Evolutionary conservation across 2,329 filamentous ascomycete genomes (phyloP).

Genomic region (Monascus ruber): DNA sequence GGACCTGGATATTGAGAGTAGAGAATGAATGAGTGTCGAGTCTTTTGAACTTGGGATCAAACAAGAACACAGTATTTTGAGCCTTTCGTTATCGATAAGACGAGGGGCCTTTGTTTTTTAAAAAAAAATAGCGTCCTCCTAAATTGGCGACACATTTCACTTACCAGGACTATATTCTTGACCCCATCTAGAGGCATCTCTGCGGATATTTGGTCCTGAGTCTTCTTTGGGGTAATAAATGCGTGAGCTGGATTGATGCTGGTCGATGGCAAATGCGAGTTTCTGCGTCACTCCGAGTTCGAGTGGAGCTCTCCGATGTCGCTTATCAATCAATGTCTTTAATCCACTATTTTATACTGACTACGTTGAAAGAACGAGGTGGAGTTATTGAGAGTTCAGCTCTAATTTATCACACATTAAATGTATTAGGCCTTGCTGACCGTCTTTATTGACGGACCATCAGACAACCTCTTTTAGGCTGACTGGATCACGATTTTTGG

Average conservation of each 20-base stretch:
- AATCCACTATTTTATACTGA: no score
- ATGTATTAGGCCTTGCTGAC: not conserved
- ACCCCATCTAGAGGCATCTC: constrained; percentile 32
- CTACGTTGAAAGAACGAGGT: no score
- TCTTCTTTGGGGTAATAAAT: no score
- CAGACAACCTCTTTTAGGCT: no score
- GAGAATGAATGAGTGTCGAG: no score
- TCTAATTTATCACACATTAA: no score
- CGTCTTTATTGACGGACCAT: not conserved
- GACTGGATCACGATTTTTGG: not conserved
- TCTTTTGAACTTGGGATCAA: no score
- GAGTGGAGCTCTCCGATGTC: not conserved
- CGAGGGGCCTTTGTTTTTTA: constrained; percentile 5
- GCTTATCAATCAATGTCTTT: constrained; percentile 16
- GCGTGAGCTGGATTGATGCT: not conserved
- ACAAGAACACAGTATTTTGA: not conserved
- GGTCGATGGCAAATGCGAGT: constrained; percentile 7
- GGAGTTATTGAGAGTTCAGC: no score
- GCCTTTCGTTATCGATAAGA: constrained; percentile 30
- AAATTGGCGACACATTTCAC: constrained; percentile 5
- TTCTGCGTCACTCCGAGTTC: constrained; percentile 13
- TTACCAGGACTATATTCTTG: constrained; percentile 33
- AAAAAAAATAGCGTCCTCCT: no score
- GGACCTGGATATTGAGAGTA: constrained; percentile 37
- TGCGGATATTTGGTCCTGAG: not conserved